Conservation (phyloP, 805 yeast species). For the Ogataea dorogensis region DNA sequence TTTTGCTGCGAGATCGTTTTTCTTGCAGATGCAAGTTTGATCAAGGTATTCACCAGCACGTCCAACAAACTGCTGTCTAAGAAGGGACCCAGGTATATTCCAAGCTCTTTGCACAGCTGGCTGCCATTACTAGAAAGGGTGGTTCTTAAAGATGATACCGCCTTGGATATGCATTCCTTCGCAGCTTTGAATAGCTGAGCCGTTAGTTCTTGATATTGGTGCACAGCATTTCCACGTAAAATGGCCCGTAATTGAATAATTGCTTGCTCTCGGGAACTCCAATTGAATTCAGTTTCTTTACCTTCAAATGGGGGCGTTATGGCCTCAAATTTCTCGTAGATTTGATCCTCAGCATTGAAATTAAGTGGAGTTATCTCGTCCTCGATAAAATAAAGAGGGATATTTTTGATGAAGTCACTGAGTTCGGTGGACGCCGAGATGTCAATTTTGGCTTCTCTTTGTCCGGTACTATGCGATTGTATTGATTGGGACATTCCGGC, state of each 20-base stretch:
- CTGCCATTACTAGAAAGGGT: slow-evolving; percentile 76
- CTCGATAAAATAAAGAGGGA: slow-evolving; percentile 21
- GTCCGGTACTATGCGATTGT: too few species aligned
- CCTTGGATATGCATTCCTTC: slow-evolving; percentile 62
- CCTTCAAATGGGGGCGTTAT: slow-evolving; percentile 50
- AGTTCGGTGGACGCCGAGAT: neutral
- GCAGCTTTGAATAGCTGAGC: slow-evolving; percentile 37
- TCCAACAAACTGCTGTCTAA: slow-evolving; percentile 51
- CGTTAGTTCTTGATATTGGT: slow-evolving; percentile 34
- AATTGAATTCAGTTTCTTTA: slow-evolving; percentile 84
- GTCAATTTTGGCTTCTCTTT: neutral
- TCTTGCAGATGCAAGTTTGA: slow-evolving; percentile 56
- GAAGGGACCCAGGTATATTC: slow-evolving; percentile 37
- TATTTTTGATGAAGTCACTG: slow-evolving; percentile 9
- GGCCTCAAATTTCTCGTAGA: slow-evolving; percentile 31
- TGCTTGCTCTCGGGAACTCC: slow-evolving; percentile 69
- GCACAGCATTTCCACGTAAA: slow-evolving; percentile 53
- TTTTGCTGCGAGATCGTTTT: slow-evolving; percentile 62
- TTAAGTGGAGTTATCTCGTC: slow-evolving; percentile 39
- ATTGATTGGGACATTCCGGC: neutral
- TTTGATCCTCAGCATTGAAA: slow-evolving; percentile 28
- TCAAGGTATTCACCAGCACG: slow-evolving; percentile 43
- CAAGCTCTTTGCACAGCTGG: slow-evolving; percentile 69
- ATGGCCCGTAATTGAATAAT: slow-evolving; percentile 57
- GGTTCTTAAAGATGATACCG: slow-evolving; percentile 74